These are phyloP conservation scores for Arthroderma uncinatum DNA, from an alignment of 2,329 filamentous ascomycete genomes.

Conservation along the genomic window DNA sequence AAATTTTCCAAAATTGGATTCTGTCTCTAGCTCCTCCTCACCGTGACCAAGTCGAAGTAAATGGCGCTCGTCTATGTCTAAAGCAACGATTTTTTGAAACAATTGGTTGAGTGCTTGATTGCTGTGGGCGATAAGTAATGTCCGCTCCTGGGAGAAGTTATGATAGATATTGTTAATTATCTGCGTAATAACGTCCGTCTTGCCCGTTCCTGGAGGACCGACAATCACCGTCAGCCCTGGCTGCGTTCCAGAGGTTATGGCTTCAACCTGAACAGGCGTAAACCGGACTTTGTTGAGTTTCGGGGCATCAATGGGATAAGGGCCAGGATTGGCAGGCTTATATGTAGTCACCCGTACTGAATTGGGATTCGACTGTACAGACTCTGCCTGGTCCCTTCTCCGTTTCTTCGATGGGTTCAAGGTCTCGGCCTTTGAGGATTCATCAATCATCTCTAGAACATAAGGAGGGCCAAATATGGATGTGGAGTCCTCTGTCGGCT, in stretches of 20 bases:
- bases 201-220: slow-evolving; percentile 90
- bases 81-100: slow-evolving; percentile 92
- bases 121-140: slow-evolving; percentile 85
- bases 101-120: slow-evolving; percentile 96
- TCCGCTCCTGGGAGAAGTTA: slow-evolving; percentile 88
- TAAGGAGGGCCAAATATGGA: slow-evolving; percentile 80
- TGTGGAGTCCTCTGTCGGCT: slow-evolving; percentile 60
- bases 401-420: slow-evolving; percentile 72
- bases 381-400: slow-evolving; percentile 63
- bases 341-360: slow-evolving; percentile 79
- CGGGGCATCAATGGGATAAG: slow-evolving; percentile 74
- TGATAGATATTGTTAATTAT: slow-evolving; percentile 99
- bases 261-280: slow-evolving; percentile 81
- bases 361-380: slow-evolving; percentile 51
- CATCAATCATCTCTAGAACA: slow-evolving; percentile 58
- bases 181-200: slow-evolving; percentile 97
- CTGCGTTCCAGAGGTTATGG: slow-evolving; percentile 86
- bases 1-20: slow-evolving; percentile 82
- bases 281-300: slow-evolving; percentile 78
- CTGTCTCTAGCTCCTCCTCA: slow-evolving; percentile 82
- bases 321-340: slow-evolving; percentile 74
- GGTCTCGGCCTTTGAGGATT: slow-evolving; percentile 39
- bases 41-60: slow-evolving; percentile 85
- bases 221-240: slow-evolving; percentile 89
- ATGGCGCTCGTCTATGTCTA: slow-evolving; percentile 93